A percentile compares a stretch with the other conserved stretches of the same genome.
Conservation (phyloP, 306 rosid species). For the Cucurbita moschata region DNA sequence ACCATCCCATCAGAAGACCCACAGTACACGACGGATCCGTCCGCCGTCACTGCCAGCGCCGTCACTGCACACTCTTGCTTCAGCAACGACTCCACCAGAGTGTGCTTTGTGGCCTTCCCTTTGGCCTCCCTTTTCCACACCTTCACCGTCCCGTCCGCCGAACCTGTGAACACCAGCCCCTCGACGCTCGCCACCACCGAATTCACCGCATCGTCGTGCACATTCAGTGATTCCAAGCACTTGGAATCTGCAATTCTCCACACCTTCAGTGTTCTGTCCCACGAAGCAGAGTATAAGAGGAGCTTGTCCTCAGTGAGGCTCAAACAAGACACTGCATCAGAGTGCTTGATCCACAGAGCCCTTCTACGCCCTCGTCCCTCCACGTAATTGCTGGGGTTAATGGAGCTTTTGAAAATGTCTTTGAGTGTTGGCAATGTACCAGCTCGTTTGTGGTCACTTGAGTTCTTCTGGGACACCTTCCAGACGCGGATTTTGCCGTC, state of each 20-base stretch:
- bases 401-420: slow-evolving; percentile 81
- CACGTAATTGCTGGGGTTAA: slow-evolving; percentile 62
- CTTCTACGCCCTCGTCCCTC: slow-evolving; percentile 43
- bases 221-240: slow-evolving; percentile 58
- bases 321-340: slow-evolving; percentile 76
- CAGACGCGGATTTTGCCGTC: slow-evolving; percentile 84
- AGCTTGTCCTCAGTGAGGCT: slow-evolving; percentile 37
- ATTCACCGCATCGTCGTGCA: slow-evolving; percentile 77
- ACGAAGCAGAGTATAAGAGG: slow-evolving; percentile 61
- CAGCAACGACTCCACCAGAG: slow-evolving; percentile 31
- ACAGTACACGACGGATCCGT: slow-evolving; percentile 39
- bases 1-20: slow-evolving; percentile 85
- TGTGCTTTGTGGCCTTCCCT: slow-evolving; percentile 43
- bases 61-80: slow-evolving; percentile 88
- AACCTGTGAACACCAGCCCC: slow-evolving; percentile 48
- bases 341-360: slow-evolving; percentile 67
- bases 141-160: slow-evolving; percentile 87
- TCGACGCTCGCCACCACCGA: slow-evolving; percentile 49
- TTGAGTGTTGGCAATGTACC: slow-evolving; percentile 75
- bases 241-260: slow-evolving; percentile 66
- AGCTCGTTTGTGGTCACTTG: slow-evolving; percentile 53
- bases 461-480: slow-evolving; percentile 44
- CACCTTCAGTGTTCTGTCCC: slow-evolving; percentile 75
- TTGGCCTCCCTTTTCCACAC: slow-evolving; percentile 45
- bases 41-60: slow-evolving; percentile 32